Evolutionary conservation across 768 basidiomycete genomes (phyloP).

Genomic region (Fistulinella prunicolor): DNA sequence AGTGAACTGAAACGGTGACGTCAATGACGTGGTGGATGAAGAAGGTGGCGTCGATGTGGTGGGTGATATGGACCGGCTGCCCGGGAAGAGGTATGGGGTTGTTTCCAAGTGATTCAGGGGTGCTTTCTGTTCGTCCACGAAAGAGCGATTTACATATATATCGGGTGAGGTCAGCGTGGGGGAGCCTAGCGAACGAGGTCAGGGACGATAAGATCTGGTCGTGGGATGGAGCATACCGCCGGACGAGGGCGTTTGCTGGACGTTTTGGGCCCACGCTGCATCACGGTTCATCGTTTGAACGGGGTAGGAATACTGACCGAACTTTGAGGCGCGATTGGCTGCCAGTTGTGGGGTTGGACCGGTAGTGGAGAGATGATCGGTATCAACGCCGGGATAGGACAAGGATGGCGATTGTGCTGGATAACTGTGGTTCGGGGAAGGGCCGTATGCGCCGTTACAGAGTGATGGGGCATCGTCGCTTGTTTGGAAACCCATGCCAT

Average conservation of each 20-base stretch:
- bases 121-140: conserved; percentile 57
- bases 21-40: conserved; percentile 58
- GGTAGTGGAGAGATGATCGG: conserved; percentile 28
- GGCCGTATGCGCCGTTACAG: conserved; percentile 44
- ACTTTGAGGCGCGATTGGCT: conserved; percentile 49
- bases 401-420: conserved; percentile 48
- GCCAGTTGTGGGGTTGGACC: conserved; percentile 31
- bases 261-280: conserved; percentile 26
- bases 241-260: conserved; percentile 32
- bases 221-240: conserved; percentile 28
- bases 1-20: conserved; percentile 64
- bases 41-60: conserved; percentile 58
- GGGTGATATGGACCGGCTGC: conserved; percentile 72
- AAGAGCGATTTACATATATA: conserved; percentile 47
- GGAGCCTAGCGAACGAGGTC: conserved; percentile 49
- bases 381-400: conserved; percentile 34
- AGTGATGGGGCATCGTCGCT: conserved; percentile 44
- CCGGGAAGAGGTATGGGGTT: conserved; percentile 57
- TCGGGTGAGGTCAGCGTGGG: conserved; percentile 48
- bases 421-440: conserved; percentile 37
- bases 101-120: conserved; percentile 49
- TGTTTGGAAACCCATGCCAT: conserved; percentile 48
- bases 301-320: conserved; percentile 46
- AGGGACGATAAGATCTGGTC: conserved; percentile 29
- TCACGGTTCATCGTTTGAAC: conserved; percentile 36